These are phyloP conservation scores for Phtheirospermum japonicum DNA, from an alignment of 257 asterid species.

Conservation along the genomic window DNA sequence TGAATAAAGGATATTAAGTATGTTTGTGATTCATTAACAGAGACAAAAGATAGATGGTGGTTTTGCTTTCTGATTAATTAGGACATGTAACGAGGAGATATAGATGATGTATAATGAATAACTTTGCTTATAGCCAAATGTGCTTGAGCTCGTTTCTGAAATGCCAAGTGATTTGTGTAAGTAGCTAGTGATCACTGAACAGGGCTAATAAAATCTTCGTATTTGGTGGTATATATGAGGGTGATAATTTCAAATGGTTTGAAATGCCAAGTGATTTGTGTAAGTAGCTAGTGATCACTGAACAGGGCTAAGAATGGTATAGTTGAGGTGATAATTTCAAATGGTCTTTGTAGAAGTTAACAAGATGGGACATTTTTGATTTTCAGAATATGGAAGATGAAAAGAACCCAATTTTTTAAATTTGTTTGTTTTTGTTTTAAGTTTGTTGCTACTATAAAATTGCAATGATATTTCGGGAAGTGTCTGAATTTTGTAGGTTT, in stretches of 20 bases:
- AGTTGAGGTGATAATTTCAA: neutral
- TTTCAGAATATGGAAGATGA: conserved; percentile 23
- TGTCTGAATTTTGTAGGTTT: conserved; percentile 12
- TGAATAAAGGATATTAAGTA: conserved; percentile 10
- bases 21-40: conserved; percentile 22
- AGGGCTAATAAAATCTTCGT: neutral
- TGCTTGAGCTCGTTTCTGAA: conserved; percentile 20
- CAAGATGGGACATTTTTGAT: conserved; percentile 18
- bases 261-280: conserved; percentile 24
- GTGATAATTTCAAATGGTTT: no score
- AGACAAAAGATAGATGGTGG: no score
- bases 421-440: neutral
- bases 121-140: conserved; percentile 16
- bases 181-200: conserved; percentile 3
- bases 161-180: conserved; percentile 23
- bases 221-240: neutral
- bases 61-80: conserved; percentile 17
- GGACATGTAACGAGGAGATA: neutral
- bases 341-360: conserved; percentile 3
- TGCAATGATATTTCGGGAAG: conserved; percentile 7
- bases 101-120: conserved; percentile 12
- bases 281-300: conserved; percentile 8
- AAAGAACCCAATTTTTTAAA: conserved; percentile 2
- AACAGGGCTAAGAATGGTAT: neutral
- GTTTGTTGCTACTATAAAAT: conserved; percentile 15